phyloP scores from a whole-genome alignment of 2,329 filamentous ascomycete genomes.

The Epichloe baconii region DNA sequence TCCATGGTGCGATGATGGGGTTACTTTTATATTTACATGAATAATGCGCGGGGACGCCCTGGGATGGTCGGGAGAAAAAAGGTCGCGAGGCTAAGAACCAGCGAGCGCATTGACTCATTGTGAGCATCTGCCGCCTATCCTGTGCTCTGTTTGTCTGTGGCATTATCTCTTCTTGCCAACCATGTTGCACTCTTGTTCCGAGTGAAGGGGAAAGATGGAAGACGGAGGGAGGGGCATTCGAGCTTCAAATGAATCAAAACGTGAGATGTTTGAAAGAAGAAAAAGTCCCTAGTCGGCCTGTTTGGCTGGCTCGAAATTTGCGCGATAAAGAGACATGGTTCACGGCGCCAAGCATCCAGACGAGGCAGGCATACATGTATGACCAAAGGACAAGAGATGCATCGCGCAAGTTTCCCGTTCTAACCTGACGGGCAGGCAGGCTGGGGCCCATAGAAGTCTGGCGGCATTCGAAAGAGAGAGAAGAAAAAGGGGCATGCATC shows the following conservation, averaged over 20 bases:
- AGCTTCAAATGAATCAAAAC: background rate
- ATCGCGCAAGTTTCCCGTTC: too few species aligned
- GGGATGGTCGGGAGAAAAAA: background rate
- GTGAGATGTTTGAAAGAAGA: too few species aligned
- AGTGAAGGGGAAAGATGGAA: background rate
- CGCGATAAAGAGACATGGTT: background rate
- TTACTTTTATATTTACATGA: background rate
- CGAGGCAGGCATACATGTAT: too few species aligned
- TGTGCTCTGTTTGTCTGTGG: too few species aligned
- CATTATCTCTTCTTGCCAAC: too few species aligned
- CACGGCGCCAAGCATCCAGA: too few species aligned
- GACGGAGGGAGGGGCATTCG: background rate
- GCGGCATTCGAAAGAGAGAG: too few species aligned
- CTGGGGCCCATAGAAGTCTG: too few species aligned
- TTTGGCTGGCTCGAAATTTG: constrained; percentile 1
- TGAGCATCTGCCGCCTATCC: background rate
- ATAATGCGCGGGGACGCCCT: background rate
- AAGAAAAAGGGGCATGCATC: too few species aligned
- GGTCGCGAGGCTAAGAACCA: background rate
- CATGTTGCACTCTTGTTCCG: background rate
- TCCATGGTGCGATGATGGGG: background rate
- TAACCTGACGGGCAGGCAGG: too few species aligned
- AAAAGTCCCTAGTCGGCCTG: too few species aligned
- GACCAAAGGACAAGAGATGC: too few species aligned
- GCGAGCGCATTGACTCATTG: background rate